phyloP scores from a whole-genome alignment of 306 rosid genomes.

The Cicer pinnatifidum region DNA sequence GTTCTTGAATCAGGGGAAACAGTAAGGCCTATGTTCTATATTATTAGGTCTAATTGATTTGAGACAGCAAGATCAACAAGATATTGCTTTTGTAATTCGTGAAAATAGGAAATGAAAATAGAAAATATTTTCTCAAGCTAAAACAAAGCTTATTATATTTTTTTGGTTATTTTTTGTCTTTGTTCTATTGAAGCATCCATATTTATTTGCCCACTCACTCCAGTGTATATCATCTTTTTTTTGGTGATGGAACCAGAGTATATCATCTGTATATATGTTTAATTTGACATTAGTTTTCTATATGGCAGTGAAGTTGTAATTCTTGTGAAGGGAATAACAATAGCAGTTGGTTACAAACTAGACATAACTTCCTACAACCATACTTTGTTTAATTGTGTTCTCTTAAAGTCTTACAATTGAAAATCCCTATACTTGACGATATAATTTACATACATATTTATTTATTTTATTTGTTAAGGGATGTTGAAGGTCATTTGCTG shows the following conservation, averaged over 20 bases:
- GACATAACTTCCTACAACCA: too few relatives aligned
- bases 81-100: background rate
- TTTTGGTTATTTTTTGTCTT: constrained; percentile 26
- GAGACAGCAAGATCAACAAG: background rate
- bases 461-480: constrained; percentile 12
- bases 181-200: constrained; percentile 21
- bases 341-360: too few relatives aligned
- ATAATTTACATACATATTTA: constrained; percentile 4
- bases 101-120: background rate
- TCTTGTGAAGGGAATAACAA: background rate
- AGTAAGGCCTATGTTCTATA: constrained; percentile 43
- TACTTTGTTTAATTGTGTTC: background rate
- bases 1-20: constrained; percentile 85
- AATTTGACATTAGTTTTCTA: background rate
- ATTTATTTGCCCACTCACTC: constrained; percentile 1
- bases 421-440: constrained; percentile 7
- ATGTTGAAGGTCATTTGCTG: constrained; percentile 31
- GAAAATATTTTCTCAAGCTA: background rate
- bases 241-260: background rate
- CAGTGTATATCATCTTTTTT: background rate
- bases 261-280: background rate
- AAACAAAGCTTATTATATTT: background rate
- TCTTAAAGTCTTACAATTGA: constrained; percentile 28
- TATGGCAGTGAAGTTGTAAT: constrained; percentile 29
- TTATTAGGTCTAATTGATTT: constrained; percentile 13